Conservation (phyloP, 2,329 filamentous ascomycete species). For the Botrytis fragariae region DNA sequence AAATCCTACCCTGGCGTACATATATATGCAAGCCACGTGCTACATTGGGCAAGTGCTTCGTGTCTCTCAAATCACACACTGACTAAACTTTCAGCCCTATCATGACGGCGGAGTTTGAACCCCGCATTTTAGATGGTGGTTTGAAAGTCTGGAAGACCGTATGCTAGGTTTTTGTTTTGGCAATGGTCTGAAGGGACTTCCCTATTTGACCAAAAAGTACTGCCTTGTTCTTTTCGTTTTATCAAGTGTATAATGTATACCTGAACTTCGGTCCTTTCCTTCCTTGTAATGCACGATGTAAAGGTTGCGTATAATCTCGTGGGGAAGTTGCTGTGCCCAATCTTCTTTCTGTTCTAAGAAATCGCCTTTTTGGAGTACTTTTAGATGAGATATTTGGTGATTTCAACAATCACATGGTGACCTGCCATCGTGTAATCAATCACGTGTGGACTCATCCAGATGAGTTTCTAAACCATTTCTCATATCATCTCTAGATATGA, state of each 20-base stretch:
- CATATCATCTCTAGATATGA: conserved; percentile 44
- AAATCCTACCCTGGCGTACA: not conserved
- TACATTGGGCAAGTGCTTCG: not conserved
- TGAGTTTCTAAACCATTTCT: conserved; percentile 62
- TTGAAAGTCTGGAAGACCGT: not conserved
- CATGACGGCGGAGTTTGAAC: not conserved
- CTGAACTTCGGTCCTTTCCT: not conserved
- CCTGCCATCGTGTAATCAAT: conserved; percentile 57
- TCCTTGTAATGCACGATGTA: not conserved
- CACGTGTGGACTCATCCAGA: conserved; percentile 60
- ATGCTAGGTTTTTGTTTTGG: not conserved
- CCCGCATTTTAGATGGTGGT: too few relatives aligned
- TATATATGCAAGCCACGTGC: not conserved
- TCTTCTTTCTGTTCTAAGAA: conserved; percentile 43
- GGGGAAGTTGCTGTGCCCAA: not conserved
- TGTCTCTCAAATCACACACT: not conserved
- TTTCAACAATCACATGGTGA: conserved; percentile 54
- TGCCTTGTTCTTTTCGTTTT: not conserved
- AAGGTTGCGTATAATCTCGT: not conserved
- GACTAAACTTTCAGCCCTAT: not conserved
- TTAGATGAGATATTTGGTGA: conserved; percentile 65
- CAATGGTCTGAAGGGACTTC: not conserved
- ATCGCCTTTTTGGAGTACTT: conserved; percentile 67
- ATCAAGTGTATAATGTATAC: not conserved
- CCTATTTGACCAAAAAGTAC: not conserved